A percentile compares a stretch with the other conserved stretches of the same genome.
Conservation (phyloP, 148 eudicot species). For the Nyssa sinensis region DNA sequence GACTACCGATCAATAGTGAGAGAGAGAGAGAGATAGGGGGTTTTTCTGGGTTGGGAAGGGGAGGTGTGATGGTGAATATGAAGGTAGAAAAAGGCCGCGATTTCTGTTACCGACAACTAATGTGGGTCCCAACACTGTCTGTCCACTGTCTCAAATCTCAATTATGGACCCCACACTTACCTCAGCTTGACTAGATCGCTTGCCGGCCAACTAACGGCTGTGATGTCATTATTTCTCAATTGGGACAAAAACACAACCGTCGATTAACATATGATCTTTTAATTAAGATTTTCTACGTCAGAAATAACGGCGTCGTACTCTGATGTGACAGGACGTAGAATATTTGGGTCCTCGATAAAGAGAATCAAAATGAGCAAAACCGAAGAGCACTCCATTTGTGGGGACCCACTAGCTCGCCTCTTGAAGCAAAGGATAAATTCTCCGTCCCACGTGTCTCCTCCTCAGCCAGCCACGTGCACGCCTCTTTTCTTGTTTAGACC, state of each 20-base stretch:
- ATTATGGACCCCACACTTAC: neutral
- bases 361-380: too few relatives aligned
- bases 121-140: conserved; percentile 15
- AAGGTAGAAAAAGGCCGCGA: conserved; percentile 75
- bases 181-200: neutral
- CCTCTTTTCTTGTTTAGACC: too few relatives aligned
- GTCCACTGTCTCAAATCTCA: neutral
- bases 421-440: conserved; percentile 76
- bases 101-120: neutral
- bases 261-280: conserved; percentile 7
- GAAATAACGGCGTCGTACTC: conserved; percentile 28
- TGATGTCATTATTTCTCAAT: neutral
- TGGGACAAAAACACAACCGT: conserved; percentile 12
- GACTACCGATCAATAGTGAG: too few relatives aligned
- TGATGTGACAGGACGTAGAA: conserved; percentile 41
- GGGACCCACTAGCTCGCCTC: conserved; percentile 39
- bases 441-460: conserved; percentile 42
- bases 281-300: neutral
- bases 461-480: conserved; percentile 11
- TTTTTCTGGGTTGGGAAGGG: conserved; percentile 18
- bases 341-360: conserved; percentile 21
- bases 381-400: conserved; percentile 22
- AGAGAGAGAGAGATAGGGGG: conserved; percentile 7
- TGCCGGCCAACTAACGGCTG: neutral
- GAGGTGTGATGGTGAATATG: conserved; percentile 58